Evolutionary conservation across 2,329 filamentous ascomycete species (phyloP).

Genomic region (Aspergillus fumigatus): DNA sequence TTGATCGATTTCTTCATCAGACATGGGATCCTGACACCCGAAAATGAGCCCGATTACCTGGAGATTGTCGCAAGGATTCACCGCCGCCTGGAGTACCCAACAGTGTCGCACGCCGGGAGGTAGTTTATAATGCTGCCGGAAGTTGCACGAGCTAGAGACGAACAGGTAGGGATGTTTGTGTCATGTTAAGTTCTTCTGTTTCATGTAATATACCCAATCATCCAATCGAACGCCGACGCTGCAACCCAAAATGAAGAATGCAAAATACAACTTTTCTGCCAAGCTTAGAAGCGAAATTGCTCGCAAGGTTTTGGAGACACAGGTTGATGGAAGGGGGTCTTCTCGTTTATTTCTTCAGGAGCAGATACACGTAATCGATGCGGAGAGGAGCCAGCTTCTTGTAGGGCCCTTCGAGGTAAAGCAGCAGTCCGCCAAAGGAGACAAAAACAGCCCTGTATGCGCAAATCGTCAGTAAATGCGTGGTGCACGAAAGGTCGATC

Average conservation of each 20-base stretch:
- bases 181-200: conserved; percentile 13
- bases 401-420: conserved; percentile 88
- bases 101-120: conserved; percentile 40
- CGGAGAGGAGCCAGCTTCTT: conserved; percentile 89
- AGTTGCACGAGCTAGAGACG: neutral
- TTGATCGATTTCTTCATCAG: conserved; percentile 86
- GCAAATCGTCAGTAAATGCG: conserved; percentile 21
- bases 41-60: conserved; percentile 73
- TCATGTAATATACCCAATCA: conserved; percentile 33
- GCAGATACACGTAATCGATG: conserved; percentile 89
- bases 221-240: conserved; percentile 41
- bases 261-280: conserved; percentile 22
- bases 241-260: conserved; percentile 29
- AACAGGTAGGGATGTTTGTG: conserved; percentile 14
- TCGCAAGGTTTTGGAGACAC: neutral
- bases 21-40: conserved; percentile 71
- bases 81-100: conserved; percentile 75
- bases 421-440: conserved; percentile 86
- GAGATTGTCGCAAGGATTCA: conserved; percentile 74
- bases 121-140: conserved; percentile 3
- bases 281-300: conserved; percentile 2
- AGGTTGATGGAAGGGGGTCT: conserved; percentile 1
- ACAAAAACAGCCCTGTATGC: conserved; percentile 76
- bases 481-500: neutral
- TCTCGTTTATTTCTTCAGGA: conserved; percentile 74